Evolutionary conservation across 208 protist genomes (phyloP).

Genomic region (Acanthamoeba lenticulata): DNA sequence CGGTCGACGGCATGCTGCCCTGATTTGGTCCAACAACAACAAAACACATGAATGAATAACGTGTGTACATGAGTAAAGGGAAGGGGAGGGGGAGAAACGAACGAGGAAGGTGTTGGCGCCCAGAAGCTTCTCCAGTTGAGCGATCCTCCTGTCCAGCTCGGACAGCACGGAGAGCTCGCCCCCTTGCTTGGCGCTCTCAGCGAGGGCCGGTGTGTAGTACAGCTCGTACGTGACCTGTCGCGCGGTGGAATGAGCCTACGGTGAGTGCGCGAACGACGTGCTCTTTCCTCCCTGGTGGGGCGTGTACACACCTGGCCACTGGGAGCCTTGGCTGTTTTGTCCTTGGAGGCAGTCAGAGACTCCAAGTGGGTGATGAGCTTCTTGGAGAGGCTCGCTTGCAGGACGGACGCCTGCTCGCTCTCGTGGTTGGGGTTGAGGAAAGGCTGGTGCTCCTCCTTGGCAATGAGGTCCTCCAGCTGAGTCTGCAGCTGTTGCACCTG

Average conservation of each 20-base stretch:
- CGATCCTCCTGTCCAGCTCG: constrained; percentile 7
- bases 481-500: constrained; percentile 51
- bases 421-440: constrained; percentile 64
- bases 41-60: too few relatives aligned
- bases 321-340: too few relatives aligned
- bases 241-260: neutral
- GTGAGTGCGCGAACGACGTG: neutral
- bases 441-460: constrained; percentile 48
- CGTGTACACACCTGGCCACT: too few relatives aligned
- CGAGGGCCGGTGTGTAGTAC: constrained; percentile 3
- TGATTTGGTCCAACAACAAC: constrained; percentile 29
- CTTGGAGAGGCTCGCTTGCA: constrained; percentile 46
- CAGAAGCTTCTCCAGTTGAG: constrained; percentile 49
- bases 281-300: too few relatives aligned
- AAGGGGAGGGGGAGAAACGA: neutral
- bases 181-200: neutral
- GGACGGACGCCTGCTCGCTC: constrained; percentile 31
- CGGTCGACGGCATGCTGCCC: constrained; percentile 16
- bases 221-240: constrained; percentile 59
- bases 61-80: neutral
- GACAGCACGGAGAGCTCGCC: neutral
- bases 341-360: neutral
- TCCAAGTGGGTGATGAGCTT: constrained; percentile 34
- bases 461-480: constrained; percentile 13
- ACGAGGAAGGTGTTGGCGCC: constrained; percentile 54